Percentiles rank a stretch among this genome's conserved stretches.
These are phyloP conservation scores for Arabidopsis hybrid DNA, from an alignment of 441 rosid species.

Conservation along the genomic window DNA sequence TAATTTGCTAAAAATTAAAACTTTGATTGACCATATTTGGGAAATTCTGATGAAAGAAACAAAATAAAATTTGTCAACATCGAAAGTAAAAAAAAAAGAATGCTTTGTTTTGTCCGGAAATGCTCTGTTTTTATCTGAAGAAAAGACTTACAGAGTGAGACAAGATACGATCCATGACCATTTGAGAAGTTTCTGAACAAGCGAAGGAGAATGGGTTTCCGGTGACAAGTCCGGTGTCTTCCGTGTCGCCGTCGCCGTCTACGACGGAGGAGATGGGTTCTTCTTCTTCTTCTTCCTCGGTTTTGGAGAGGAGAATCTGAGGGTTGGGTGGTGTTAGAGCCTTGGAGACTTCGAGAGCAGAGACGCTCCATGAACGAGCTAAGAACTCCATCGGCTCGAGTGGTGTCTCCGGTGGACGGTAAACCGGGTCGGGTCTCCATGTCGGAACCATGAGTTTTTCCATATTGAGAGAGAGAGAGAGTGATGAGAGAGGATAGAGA, in stretches of 20 bases:
- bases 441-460: constrained; percentile 54
- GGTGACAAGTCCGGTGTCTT: constrained; percentile 64
- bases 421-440: constrained; percentile 72
- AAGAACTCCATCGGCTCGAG: constrained; percentile 93
- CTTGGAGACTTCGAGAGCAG: constrained; percentile 83
- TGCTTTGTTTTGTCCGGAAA: constrained; percentile 41
- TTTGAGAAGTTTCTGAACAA: constrained; percentile 89
- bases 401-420: constrained; percentile 89
- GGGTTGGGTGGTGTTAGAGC: constrained; percentile 61
- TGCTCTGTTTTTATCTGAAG: constrained; percentile 30
- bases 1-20: neutral
- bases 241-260: constrained; percentile 53
- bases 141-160: constrained; percentile 85
- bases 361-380: constrained; percentile 92
- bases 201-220: constrained; percentile 94
- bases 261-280: constrained; percentile 58
- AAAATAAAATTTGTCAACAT: constrained; percentile 20
- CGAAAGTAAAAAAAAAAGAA: neutral
- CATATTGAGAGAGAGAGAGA: constrained; percentile 38
- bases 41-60: neutral
- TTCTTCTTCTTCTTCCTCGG: constrained; percentile 53
- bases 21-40: neutral
- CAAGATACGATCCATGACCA: constrained; percentile 96
- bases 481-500: neutral
- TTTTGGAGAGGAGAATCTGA: constrained; percentile 54